phyloP scores from a whole-genome alignment of 208 protist species.

The Trypanosoma lewisi region DNA sequence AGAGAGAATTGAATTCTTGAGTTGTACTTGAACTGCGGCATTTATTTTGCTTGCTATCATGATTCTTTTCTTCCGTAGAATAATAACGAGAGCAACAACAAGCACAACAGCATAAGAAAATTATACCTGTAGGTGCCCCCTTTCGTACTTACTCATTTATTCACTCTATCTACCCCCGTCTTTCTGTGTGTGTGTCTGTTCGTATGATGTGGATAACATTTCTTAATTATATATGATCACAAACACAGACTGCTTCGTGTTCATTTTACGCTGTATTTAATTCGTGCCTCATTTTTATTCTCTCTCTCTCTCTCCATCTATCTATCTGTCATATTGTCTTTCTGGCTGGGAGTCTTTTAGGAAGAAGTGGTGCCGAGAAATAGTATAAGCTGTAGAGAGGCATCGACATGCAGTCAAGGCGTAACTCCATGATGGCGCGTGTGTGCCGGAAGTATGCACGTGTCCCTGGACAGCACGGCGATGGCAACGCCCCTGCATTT shows the following conservation, averaged over 20 bases:
- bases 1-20: no score
- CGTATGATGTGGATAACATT: neutral
- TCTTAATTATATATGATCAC: no score
- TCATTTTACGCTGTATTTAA: neutral
- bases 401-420: constrained; percentile 65
- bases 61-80: neutral
- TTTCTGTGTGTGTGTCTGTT: no score
- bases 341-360: neutral
- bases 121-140: constrained; percentile 6
- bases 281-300: neutral
- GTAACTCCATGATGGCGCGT: constrained; percentile 82
- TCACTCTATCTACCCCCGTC: neutral
- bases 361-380: neutral
- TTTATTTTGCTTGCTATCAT: constrained; percentile 4
- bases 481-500: constrained; percentile 73
- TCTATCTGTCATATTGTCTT: no score
- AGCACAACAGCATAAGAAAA: neutral
- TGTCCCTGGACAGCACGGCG: constrained; percentile 85
- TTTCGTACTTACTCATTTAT: constrained; percentile 13
- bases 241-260: no score
- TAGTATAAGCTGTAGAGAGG: neutral
- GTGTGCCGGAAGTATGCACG: constrained; percentile 82
- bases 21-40: neutral
- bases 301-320: neutral
- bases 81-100: neutral